Percentiles rank a stretch among this genome's conserved stretches.
Conservation (phyloP, 192 early-diverging fungal species). For the Coemansia sp. region DNA sequence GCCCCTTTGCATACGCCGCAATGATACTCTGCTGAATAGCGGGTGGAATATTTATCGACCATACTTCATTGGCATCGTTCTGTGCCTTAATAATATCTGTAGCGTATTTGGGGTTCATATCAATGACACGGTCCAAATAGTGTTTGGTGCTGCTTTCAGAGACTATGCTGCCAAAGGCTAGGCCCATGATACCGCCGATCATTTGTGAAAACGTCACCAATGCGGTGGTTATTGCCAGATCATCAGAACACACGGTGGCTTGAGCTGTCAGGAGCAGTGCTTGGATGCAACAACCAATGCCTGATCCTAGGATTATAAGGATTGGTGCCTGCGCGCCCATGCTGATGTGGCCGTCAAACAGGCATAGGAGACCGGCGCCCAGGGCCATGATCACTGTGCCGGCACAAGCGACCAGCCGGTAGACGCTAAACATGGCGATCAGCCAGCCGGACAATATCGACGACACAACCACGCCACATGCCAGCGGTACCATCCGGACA, state of each 20-base stretch:
- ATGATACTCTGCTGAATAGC: constrained; percentile 39
- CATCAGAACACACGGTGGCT: constrained; percentile 29
- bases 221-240: constrained; percentile 49
- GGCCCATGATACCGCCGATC: constrained; percentile 53
- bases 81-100: constrained; percentile 41
- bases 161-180: constrained; percentile 51
- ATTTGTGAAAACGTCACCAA: constrained; percentile 53
- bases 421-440: constrained; percentile 44
- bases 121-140: constrained; percentile 26
- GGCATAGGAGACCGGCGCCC: constrained; percentile 39
- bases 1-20: constrained; percentile 44
- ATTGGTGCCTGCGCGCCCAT: constrained; percentile 42
- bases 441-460: constrained; percentile 47
- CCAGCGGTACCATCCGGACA: constrained; percentile 47
- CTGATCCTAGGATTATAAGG: constrained; percentile 43
- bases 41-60: constrained; percentile 37
- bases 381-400: constrained; percentile 46
- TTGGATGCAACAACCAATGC: constrained; percentile 53
- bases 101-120: constrained; percentile 32
- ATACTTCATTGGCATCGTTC: constrained; percentile 49
- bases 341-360: constrained; percentile 41
- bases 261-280: constrained; percentile 49
- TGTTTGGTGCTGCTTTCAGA: constrained; percentile 49
- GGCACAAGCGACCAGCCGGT: constrained; percentile 36
- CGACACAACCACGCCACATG: constrained; percentile 39